Evolutionary conservation across 345 rosid genomes (phyloP).

Genomic region (Acer negundo): DNA sequence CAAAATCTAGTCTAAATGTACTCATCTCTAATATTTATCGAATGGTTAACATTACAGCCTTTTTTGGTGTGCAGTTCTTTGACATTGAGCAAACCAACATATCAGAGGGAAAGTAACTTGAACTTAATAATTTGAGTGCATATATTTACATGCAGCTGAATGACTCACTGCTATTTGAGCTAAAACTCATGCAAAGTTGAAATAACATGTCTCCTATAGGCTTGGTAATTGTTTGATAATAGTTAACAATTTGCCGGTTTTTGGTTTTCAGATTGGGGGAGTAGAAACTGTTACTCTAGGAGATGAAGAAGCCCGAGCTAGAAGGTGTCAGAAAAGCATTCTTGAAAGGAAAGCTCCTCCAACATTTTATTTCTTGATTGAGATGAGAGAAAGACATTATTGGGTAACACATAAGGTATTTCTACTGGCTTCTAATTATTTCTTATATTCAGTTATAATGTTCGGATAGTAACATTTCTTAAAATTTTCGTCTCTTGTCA

Average conservation of each 20-base stretch:
- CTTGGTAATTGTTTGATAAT: background rate
- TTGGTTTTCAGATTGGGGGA: slow-evolving; percentile 59
- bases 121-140: background rate
- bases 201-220: background rate
- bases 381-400: slow-evolving; percentile 64
- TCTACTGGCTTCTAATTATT: slow-evolving; percentile 1
- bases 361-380: slow-evolving; percentile 69
- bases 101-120: background rate
- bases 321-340: slow-evolving; percentile 62
- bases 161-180: background rate
- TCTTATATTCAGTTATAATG: background rate
- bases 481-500: background rate
- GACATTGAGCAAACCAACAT: background rate
- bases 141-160: background rate
- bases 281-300: slow-evolving; percentile 64
- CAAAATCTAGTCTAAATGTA: background rate
- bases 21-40: background rate
- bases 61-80: background rate
- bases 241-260: background rate
- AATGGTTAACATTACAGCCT: background rate
- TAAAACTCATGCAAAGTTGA: background rate
- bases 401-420: slow-evolving; percentile 66
- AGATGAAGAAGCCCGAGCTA: slow-evolving; percentile 64
- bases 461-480: background rate
- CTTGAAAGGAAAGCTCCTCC: slow-evolving; percentile 72